Base-by-base conservation (phyloP, 2,329 filamentous ascomycete genomes). In the Sarocladium strictum region DNA sequence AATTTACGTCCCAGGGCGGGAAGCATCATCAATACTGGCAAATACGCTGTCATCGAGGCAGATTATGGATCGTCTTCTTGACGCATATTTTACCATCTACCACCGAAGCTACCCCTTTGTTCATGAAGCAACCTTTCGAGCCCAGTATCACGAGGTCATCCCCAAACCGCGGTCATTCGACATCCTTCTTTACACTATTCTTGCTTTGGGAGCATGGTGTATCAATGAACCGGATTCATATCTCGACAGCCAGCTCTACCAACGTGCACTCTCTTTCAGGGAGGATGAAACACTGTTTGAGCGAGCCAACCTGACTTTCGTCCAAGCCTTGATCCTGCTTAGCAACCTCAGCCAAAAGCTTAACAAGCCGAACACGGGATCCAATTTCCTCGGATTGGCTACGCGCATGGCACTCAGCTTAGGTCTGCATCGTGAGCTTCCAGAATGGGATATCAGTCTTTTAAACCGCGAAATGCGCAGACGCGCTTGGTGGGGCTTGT, bases 311-410 rank as follows among this genome's bases (percentile, higher is more conserved):
- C 54, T 69, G 3, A 63, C 65, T 0, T 60, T 66, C 21, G 64
- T 67, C 0, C 66, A 69, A 47, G 63, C 66, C 2, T 55, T 69
- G 15, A 53, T 64, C 3, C 58, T 69, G 5, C 51, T 67, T 11
- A 64, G 62, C 38, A 76, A 76, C 35, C 73, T 76, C 56, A 65
- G 74, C 10, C 75, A 77, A 56, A 76, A 76, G 57, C 67, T 71
- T 23, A 73, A 77, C 59, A 70, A 74, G 19, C 75, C 74, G 11
- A 77, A 77, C 55, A 76, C 73, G 0, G 73, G 74, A 6, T 76
- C 73, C 54, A 77, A 75, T 56, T 74, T 74, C 43, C 66, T 76
- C 24, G 75, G 75, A 2, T 68, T 77, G 15, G 75, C 75, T 3
- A 67, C 71, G 4, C 67, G 74, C n/a, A 72, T 77, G 67, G 75